Percentiles rank a stretch among this genome's conserved stretches.
These are phyloP conservation scores for Epicoccum sorghinum DNA, from an alignment of 2,329 filamentous ascomycete species.

Conservation along the genomic window DNA sequence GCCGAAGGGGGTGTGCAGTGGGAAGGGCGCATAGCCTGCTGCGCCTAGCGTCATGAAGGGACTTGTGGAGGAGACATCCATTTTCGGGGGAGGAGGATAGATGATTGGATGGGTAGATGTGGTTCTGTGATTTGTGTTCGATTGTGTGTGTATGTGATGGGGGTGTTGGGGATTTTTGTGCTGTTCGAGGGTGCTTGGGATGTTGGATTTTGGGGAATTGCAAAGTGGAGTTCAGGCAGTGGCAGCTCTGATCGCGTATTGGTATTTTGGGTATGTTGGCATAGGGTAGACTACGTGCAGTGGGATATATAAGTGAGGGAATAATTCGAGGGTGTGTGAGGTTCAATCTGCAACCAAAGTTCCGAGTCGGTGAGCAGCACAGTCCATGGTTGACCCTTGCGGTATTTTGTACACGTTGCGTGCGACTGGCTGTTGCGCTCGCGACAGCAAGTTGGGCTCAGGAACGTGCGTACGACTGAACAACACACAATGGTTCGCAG, in stretches of 20 bases:
- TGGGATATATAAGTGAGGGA: background rate
- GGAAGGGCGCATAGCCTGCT: conserved; percentile 3
- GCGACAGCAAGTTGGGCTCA: background rate
- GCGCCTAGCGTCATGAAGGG: conserved; percentile 6
- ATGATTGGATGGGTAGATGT: too few relatives aligned
- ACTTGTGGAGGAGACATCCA: background rate
- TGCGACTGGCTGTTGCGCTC: conserved; percentile 2
- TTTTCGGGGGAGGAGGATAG: background rate
- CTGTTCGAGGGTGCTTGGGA: background rate
- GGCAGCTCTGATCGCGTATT: too few relatives aligned
- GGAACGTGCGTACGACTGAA: conserved; percentile 4
- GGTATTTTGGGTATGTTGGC: background rate
- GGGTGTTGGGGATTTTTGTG: background rate
- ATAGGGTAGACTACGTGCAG: background rate
- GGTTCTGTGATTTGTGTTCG: too few relatives aligned
- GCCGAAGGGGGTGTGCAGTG: conserved; percentile 1
- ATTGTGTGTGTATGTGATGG: too few relatives aligned
- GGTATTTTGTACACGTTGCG: conserved; percentile 14
- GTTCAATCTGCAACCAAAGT: conserved; percentile 2
- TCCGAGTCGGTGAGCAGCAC: conserved; percentile 11
- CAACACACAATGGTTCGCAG: background rate
- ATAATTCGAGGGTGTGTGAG: background rate
- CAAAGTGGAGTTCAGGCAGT: too few relatives aligned
- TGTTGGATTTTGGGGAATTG: too few relatives aligned
- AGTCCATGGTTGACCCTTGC: conserved; percentile 17